Conservation (phyloP, 352 stramenopile genomes). For the Plasmopara muralis region DNA sequence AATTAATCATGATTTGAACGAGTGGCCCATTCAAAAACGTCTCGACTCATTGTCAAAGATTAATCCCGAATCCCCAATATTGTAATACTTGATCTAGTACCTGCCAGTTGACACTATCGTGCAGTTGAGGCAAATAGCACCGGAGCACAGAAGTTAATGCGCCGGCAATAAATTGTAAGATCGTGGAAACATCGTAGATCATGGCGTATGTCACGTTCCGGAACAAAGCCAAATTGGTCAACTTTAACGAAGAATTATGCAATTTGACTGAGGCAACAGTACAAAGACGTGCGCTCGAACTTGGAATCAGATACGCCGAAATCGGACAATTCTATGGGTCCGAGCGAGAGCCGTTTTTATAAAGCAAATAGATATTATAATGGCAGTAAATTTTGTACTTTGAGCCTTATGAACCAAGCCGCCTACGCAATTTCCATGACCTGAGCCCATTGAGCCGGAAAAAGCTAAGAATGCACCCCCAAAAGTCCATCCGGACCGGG, state of each 20-base stretch:
- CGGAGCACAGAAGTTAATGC: neutral
- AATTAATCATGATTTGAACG: neutral
- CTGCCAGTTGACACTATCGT: constrained; percentile 6
- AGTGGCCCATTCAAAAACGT: neutral
- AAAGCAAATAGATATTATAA: neutral
- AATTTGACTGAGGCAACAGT: neutral
- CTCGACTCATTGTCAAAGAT: neutral
- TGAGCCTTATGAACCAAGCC: neutral
- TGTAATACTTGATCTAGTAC: neutral
- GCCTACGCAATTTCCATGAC: neutral
- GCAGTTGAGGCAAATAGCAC: constrained; percentile 2
- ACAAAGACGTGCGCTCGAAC: neutral
- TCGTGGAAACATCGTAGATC: neutral
- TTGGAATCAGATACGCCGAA: neutral
- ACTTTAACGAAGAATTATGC: neutral
- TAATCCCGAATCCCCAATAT: neutral
- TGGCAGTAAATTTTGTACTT: neutral
- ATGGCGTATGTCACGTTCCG: neutral
- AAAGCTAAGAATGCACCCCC: neutral
- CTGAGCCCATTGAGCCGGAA: neutral
- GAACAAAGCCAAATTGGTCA: neutral
- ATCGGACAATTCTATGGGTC: neutral
- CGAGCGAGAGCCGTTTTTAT: neutral
- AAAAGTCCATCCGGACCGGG: neutral
- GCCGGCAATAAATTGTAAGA: neutral